Conservation (phyloP, 495 filamentous ascomycete species). For the Penicillium cosmopolitanum region DNA sequence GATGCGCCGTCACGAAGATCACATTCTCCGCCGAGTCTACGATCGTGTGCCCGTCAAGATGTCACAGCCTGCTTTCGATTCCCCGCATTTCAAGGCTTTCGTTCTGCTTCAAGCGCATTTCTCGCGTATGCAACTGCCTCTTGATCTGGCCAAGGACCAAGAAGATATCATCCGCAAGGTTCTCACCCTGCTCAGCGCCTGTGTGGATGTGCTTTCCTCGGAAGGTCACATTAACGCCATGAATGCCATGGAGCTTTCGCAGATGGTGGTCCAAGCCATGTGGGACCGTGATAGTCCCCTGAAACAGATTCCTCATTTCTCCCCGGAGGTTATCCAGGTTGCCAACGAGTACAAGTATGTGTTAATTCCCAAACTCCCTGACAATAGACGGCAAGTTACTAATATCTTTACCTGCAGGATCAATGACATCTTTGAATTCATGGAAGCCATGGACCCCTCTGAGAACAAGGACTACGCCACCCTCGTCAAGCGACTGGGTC, state of each 20-base stretch:
- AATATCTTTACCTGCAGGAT: conserved; percentile 53
- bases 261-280: conserved; percentile 99
- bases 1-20: conserved; percentile 91
- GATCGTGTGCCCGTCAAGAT: conserved; percentile 95
- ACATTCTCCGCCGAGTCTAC: conserved; percentile 88
- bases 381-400: conserved; percentile 27
- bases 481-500: conserved; percentile 74
- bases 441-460: conserved; percentile 95
- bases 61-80: conserved; percentile 80
- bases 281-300: conserved; percentile 97
- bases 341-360: conserved; percentile 79
- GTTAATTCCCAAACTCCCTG: not conserved
- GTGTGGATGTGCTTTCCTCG: conserved; percentile 92
- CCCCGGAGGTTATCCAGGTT: conserved; percentile 77
- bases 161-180: conserved; percentile 85
- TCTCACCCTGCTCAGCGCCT: conserved; percentile 85
- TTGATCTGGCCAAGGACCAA: conserved; percentile 97
- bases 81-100: conserved; percentile 97
- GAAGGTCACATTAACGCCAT: conserved; percentile 96
- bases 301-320: conserved; percentile 97
- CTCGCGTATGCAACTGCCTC: conserved; percentile 92
- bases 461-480: conserved; percentile 79
- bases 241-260: conserved; percentile 98
- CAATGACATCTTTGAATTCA: conserved; percentile 95
- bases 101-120: conserved; percentile 97